Conservation (phyloP, 1,284 basidiomycete species). For the Puccinia hordei region DNA sequence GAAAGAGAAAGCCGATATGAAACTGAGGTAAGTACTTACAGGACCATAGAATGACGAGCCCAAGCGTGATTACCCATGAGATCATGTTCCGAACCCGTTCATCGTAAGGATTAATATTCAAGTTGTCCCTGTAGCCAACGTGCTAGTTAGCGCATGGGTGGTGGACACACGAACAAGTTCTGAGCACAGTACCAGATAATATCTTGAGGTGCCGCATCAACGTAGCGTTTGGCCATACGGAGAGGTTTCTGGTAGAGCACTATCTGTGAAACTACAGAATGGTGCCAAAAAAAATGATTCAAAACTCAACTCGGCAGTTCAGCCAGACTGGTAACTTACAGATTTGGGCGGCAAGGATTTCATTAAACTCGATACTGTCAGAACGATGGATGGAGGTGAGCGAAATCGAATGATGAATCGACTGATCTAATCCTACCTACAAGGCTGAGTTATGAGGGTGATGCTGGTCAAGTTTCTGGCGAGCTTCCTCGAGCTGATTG, state of each 20-base stretch:
- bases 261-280: slow-evolving; percentile 37
- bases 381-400: slow-evolving; percentile 45
- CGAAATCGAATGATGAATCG: neutral
- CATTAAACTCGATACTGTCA: slow-evolving; percentile 84
- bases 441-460: slow-evolving; percentile 61
- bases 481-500: slow-evolving; percentile 62
- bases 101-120: slow-evolving; percentile 86
- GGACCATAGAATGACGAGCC: slow-evolving; percentile 69
- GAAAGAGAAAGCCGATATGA: neutral
- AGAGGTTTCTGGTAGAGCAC: slow-evolving; percentile 60
- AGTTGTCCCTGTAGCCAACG: slow-evolving; percentile 63
- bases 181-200: slow-evolving; percentile 72
- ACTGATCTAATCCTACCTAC: neutral
- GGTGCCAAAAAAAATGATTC: too few species aligned
- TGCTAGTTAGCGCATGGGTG: neutral
- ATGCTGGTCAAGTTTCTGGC: slow-evolving; percentile 68
- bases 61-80: slow-evolving; percentile 65
- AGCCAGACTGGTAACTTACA: slow-evolving; percentile 61
- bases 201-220: slow-evolving; percentile 78
- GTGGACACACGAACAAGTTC: neutral
- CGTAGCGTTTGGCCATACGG: slow-evolving; percentile 66
- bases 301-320: neutral
- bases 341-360: slow-evolving; percentile 86
- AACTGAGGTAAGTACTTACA: slow-evolving; percentile 56
- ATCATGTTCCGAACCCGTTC: slow-evolving; percentile 65